Base-by-base conservation (phyloP, 169 alveolate genomes). In the Perkinsus olseni region DNA sequence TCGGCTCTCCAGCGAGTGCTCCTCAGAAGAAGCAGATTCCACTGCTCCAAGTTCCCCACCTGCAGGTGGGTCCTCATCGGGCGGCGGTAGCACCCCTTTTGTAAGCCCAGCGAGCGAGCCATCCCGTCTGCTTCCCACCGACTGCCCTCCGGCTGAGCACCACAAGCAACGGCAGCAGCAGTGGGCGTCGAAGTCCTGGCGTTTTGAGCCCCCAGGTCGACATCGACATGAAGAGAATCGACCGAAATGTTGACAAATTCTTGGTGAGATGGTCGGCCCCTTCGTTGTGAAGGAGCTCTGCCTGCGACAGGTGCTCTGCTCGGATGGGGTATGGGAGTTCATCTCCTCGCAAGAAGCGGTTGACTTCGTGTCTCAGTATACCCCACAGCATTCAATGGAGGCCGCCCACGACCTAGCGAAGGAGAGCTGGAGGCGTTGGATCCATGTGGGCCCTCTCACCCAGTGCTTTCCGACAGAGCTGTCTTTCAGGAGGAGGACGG, bases 241-340 rank as follows among this genome's bases (percentile, higher is more conserved):
- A 62, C 34, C 82, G 82, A 13, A 62, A 62, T 28, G 31, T 62
- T 13, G 82, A 93, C 95, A 95, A 36, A 91, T 94, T 40, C 94
- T 94, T 37, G 94, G 95, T 3, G 95, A 74, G n/a, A n/a, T n/a
- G 39, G 93, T 94, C 48, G 94, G 91, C 90, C 92, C 92, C 92
- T 74, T 92, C 38, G 94, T 91, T 91, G 93, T 92, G 38, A 91
- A 94, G 39, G 93, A 92, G 38, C 50, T 93, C 92, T 94, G 92
- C 24, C 95, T 94, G 39, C 96, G 94, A 74, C 94, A 96, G 93
- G 91, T 97, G n/a, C 94, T 96, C 51, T 97, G 98, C 93, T 94
- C 97, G 74, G 98, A 96, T 93, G 98, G 98, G 6, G 98, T 97
- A 17, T 96, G 98, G 97, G 98, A 97, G 91, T 97, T 97, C 93